Conservation (phyloP, 1,284 basidiomycete species). For the Papiliotrema nemorosa region DNA sequence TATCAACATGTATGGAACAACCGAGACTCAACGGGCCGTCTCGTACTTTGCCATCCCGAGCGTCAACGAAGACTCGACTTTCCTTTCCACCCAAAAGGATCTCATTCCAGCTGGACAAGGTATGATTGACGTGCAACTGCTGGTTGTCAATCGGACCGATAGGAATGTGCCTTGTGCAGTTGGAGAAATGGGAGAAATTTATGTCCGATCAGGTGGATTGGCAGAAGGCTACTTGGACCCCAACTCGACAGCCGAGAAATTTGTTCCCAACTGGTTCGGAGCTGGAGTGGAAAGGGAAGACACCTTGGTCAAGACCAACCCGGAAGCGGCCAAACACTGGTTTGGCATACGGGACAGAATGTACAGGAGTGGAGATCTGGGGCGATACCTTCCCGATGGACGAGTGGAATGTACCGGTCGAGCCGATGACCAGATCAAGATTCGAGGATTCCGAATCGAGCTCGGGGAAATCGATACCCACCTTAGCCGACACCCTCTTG, state of each 20-base stretch:
- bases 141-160: slow-evolving; percentile 94
- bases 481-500: slow-evolving; percentile 85
- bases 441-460: slow-evolving; percentile 98
- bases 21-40: slow-evolving; percentile 97
- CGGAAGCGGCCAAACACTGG: slow-evolving; percentile 73
- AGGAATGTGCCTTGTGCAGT: slow-evolving; percentile 83
- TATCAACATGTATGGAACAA: slow-evolving; percentile 99
- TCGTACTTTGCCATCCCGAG: slow-evolving; percentile 95
- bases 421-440: slow-evolving; percentile 99
- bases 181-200: slow-evolving; percentile 98
- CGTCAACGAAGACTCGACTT: slow-evolving; percentile 78
- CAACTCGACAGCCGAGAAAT: slow-evolving; percentile 82
- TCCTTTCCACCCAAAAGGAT: slow-evolving; percentile 92
- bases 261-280: slow-evolving; percentile 88
- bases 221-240: slow-evolving; percentile 92
- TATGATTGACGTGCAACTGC: slow-evolving; percentile 96
- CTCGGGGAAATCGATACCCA: slow-evolving; percentile 98
- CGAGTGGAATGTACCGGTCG: slow-evolving; percentile 96
- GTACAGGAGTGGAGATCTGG: slow-evolving; percentile 96
- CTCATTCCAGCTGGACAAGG: slow-evolving; percentile 97
- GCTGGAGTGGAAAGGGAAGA: slow-evolving; percentile 60
- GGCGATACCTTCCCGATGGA: slow-evolving; percentile 89
- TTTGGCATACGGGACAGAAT: slow-evolving; percentile 96
- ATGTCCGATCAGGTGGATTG: slow-evolving; percentile 92
- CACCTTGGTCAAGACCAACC: slow-evolving; percentile 61